Base-by-base conservation (phyloP, 2,329 filamentous ascomycete genomes). In the Colletotrichum echinochloae region DNA sequence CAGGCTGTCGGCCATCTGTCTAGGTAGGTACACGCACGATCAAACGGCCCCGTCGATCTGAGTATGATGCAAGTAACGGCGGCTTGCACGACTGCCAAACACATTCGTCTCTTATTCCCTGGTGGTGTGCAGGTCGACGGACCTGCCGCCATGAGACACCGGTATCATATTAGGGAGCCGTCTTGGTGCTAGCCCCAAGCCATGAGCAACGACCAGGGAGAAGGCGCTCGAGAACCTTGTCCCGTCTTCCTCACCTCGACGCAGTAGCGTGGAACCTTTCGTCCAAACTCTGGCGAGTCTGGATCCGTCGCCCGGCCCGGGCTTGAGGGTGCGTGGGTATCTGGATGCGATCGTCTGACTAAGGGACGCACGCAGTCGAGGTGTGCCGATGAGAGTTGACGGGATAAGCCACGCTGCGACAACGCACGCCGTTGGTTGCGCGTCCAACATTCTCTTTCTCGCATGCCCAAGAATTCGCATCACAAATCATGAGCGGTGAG, bases 141-240 rank as follows among this genome's bases (percentile, higher is more conserved):
- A 52, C 65, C 61, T 59, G 52, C 18, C 60, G 37, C 59, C 52
- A 46, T 65, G 68, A 71, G 64, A 68, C 68, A 52, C 52, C 30
- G 59, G 37, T 11, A 62, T 39, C 68, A 39, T 62, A 54, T 55
- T 44, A 51, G 46, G 16, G 30, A 20, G 14, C 51, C 44, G 46
- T n/a, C 16, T 26, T 54, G 35, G 14, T 39, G 18, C 46, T 71
- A 68, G 65, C 54, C 30, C 30, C 52, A 71, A 71, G 68, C 68
- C 68, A 71, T 41, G 37, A 60, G 64, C 59, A 71, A 67, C 52
- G 65, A 68, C 68, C 59, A 71, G 64, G 59, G 64, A 71, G 64
- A 39, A 65, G 52, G 52, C 54, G 60, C 54, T 48, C 44, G 46
- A 60, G 37, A 30, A 54, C 33, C 66, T 39, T 62, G 52, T 28